These are phyloP conservation scores for Nicotiana tabacum DNA, from an alignment of 257 asterid species.

Conservation along the genomic window DNA sequence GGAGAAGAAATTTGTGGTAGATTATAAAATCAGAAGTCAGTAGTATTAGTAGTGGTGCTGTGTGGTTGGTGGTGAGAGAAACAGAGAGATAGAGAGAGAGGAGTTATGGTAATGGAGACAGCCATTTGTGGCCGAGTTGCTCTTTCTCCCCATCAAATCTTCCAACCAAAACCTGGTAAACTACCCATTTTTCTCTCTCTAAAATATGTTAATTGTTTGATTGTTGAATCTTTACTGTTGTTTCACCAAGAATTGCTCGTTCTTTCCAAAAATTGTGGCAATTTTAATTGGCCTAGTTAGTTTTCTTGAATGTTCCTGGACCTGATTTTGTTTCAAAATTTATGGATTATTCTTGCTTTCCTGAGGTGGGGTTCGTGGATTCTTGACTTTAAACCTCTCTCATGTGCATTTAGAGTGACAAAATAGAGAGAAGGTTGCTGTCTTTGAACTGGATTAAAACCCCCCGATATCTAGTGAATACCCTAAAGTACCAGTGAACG, in stretches of 20 bases:
- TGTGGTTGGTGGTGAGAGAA: background rate
- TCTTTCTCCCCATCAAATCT: slow-evolving; percentile 53
- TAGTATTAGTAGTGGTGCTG: background rate
- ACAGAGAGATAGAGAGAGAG: background rate
- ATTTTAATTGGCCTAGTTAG: background rate
- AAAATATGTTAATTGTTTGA: background rate
- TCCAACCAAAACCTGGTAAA: slow-evolving; percentile 50
- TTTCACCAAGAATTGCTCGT: background rate
- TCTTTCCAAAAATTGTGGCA: background rate
- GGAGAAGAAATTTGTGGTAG: background rate
- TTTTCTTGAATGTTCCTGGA: background rate
- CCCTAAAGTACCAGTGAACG: background rate
- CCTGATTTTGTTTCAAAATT: background rate
- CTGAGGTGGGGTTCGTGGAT: background rate
- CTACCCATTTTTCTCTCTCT: background rate
- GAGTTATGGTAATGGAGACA: slow-evolving; percentile 46
- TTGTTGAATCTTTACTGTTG: background rate
- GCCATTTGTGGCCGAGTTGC: slow-evolving; percentile 61
- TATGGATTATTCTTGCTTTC: background rate
- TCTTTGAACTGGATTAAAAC: background rate
- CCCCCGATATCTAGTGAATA: background rate
- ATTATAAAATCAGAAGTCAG: background rate
- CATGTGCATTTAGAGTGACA: slow-evolving; percentile 8
- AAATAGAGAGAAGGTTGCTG: background rate
- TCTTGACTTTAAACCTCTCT: background rate